Evolutionary conservation across 2,329 filamentous ascomycete genomes (phyloP).

Genomic region (Colletotrichum eleusines): DNA sequence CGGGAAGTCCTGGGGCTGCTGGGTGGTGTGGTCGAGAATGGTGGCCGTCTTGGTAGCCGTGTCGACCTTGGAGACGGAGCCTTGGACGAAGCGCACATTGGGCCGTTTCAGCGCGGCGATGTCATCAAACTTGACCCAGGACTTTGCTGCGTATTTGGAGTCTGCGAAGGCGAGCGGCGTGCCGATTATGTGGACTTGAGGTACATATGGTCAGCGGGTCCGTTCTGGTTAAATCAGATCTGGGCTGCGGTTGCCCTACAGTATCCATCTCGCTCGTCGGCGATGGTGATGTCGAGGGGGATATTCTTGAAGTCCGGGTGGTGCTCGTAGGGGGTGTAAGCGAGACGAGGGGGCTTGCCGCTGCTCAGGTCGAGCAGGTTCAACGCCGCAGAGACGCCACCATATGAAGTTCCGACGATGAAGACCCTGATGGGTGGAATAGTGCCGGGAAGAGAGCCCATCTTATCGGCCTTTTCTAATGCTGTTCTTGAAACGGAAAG

Average conservation of each 20-base stretch:
- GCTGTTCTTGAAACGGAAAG: background rate
- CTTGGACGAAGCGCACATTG: slow-evolving; percentile 74
- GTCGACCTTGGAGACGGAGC: slow-evolving; percentile 72
- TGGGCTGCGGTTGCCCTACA: slow-evolving; percentile 63
- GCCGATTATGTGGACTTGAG: slow-evolving; percentile 79
- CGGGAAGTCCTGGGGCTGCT: slow-evolving; percentile 55
- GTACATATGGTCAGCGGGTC: slow-evolving; percentile 14
- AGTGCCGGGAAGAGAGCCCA: slow-evolving; percentile 41
- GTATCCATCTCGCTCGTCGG: slow-evolving; percentile 86
- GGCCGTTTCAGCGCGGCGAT: slow-evolving; percentile 74
- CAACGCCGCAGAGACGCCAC: slow-evolving; percentile 74
- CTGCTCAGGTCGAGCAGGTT: slow-evolving; percentile 76
- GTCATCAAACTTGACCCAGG: slow-evolving; percentile 78
- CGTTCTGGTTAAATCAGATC: slow-evolving; percentile 14
- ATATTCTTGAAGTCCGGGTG: slow-evolving; percentile 60
- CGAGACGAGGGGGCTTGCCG: slow-evolving; percentile 64
- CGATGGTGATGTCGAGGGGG: slow-evolving; percentile 76
- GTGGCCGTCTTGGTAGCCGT: slow-evolving; percentile 69
- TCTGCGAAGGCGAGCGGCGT: slow-evolving; percentile 78
- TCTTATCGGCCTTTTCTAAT: slow-evolving; percentile 24
- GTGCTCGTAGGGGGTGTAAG: slow-evolving; percentile 53
- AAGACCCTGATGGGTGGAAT: slow-evolving; percentile 67
- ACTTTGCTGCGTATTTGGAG: slow-evolving; percentile 71
- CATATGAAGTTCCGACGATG: slow-evolving; percentile 78
- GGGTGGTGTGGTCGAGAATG: slow-evolving; percentile 62